Evolutionary conservation across 2,329 filamentous ascomycete species (phyloP), one percentile per base, ranked within the genome.

Genomic region (Aureobasidium sp.): DNA sequence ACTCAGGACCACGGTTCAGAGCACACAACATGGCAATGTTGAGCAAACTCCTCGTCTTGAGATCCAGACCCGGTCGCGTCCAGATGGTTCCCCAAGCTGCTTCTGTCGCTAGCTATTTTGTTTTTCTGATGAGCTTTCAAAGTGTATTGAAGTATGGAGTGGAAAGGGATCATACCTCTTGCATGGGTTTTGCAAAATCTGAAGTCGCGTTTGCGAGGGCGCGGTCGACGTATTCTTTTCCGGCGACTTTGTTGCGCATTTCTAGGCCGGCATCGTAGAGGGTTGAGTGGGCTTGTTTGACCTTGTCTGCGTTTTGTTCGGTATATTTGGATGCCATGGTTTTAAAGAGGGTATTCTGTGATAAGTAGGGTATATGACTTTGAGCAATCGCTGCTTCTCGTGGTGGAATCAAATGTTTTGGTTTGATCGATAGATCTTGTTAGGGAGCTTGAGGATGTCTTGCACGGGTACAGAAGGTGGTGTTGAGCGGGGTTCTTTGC

Each of bases 1-100:
- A 74, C 69, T 88, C 85, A 0, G 81, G 79, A 6, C 75, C 77
- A 5, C 82, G 77, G 67, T 87, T 87, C 64, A 86, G 76, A 3
- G 83, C 83, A 70, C 82, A 83, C 49, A 88, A 75, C 81, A 88
- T 87, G 52, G 81, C 84, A 52, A 87, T 83, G 70, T 87, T 87
- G 59, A 88, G 74, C 61, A 88, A 76, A 59, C 79, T 83, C 51
- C 85, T 79, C 66, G 84, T 81, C 70, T 87, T 85, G 63, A 81
- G 79, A 39, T 82, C 79, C 9, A 88, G 78, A 0, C 85, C 85
- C 0, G 84, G 84, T 8, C 85, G 80, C 3, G 82, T 82, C 85
- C 85, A 88, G 29, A 82, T 80, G 63, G 79, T 79, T 15, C 84
- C 85, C 85, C 85, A 88, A 74, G 82, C 83, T 70, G 78, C 82